phyloP scores from a whole-genome alignment of 108 stramenopile species.

The Schizochytrium sp. region DNA sequence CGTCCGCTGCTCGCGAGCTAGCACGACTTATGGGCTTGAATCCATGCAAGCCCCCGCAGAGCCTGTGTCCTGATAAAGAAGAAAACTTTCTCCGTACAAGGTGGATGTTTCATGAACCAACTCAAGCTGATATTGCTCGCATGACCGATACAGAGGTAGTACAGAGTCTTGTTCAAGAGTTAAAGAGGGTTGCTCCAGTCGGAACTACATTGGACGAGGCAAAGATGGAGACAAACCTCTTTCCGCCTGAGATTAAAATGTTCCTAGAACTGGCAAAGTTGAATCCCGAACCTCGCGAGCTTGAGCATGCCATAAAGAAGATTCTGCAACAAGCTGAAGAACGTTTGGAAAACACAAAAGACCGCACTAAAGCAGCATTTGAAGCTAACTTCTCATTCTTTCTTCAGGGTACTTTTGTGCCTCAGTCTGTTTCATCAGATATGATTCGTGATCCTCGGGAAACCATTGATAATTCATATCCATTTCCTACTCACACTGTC shows the following conservation, averaged over 20 bases:
- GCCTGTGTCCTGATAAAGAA: too few species aligned
- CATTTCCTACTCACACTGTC: slow-evolving; percentile 3
- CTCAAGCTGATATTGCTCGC: too few species aligned
- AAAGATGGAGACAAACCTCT: too few species aligned
- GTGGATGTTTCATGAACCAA: too few species aligned
- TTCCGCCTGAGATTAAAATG: too few species aligned
- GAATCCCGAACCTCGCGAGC: background rate
- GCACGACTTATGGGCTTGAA: slow-evolving; percentile 10
- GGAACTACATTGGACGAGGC: too few species aligned
- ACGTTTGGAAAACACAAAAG: background rate
- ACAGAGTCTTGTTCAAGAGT: too few species aligned
- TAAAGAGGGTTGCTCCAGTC: too few species aligned
- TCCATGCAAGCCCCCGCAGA: too few species aligned
- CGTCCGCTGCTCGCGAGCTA: background rate
- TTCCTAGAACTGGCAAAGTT: too few species aligned
- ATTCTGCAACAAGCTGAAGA: background rate
- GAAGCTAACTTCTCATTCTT: slow-evolving; percentile 22
- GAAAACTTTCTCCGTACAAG: too few species aligned
- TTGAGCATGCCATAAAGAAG: background rate
- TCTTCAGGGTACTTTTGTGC: slow-evolving; percentile 5
- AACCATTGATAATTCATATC: background rate
- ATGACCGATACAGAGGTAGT: too few species aligned
- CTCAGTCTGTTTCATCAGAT: slow-evolving; percentile 26
- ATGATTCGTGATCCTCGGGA: slow-evolving; percentile 35
- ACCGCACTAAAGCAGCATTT: slow-evolving; percentile 5